Conservation (phyloP, 768 basidiomycete genomes). For the Psilocybe sp. region DNA sequence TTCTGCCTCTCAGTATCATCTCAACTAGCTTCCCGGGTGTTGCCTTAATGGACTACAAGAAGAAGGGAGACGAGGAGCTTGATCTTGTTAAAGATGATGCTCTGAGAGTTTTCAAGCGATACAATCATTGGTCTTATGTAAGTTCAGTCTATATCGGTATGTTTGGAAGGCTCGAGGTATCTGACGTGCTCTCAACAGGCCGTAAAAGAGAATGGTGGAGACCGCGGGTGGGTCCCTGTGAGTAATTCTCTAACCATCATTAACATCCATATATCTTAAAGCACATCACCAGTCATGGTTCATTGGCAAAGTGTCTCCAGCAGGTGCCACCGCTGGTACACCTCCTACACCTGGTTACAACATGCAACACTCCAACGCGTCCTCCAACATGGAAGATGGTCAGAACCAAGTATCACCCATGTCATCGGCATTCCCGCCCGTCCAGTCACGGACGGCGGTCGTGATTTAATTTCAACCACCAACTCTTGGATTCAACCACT, state of each 20-base stretch:
- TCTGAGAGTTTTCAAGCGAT: slow-evolving; percentile 92
- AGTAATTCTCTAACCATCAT: slow-evolving; percentile 21
- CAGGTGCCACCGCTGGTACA: slow-evolving; percentile 35
- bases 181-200: slow-evolving; percentile 46
- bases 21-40: slow-evolving; percentile 98
- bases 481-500: too few species aligned
- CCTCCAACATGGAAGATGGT: slow-evolving; percentile 33
- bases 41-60: slow-evolving; percentile 94
- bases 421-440: slow-evolving; percentile 77
- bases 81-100: slow-evolving; percentile 86
- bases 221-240: slow-evolving; percentile 95
- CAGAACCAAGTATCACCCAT: slow-evolving; percentile 69
- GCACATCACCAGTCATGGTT: slow-evolving; percentile 73
- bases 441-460: slow-evolving; percentile 34
- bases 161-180: slow-evolving; percentile 5
- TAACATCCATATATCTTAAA: slow-evolving; percentile 8
- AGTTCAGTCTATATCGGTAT: slow-evolving; percentile 22
- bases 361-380: slow-evolving; percentile 23
- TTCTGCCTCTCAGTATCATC: slow-evolving; percentile 86
- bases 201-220: slow-evolving; percentile 90
- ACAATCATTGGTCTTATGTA: slow-evolving; percentile 97
- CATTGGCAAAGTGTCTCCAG: slow-evolving; percentile 76
- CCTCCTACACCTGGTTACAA: slow-evolving; percentile 45
- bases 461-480: slow-evolving; percentile 11
- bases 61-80: slow-evolving; percentile 91